Evolutionary conservation across 441 rosid species (phyloP).

Genomic region (Adansonia rubrostipa): DNA sequence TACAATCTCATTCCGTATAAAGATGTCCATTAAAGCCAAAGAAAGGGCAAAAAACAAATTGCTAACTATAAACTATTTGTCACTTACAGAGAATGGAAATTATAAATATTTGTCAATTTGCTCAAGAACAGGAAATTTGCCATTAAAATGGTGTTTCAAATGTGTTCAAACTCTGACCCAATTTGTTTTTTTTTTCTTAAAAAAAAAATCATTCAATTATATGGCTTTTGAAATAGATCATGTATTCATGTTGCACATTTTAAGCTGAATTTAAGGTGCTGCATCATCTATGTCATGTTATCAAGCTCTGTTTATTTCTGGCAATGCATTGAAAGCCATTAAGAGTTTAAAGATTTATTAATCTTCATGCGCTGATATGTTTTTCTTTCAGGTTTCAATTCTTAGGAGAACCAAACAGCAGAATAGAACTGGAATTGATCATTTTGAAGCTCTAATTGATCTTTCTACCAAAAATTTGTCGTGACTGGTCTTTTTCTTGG

Average conservation of each 20-base stretch:
- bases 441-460: slow-evolving; percentile 84
- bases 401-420: slow-evolving; percentile 57
- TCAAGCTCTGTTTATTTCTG: neutral
- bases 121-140: neutral
- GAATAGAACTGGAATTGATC: slow-evolving; percentile 46
- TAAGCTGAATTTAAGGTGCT: neutral
- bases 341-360: neutral
- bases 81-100: no score
- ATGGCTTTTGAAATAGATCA: neutral
- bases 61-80: no score
- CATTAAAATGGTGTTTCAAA: neutral
- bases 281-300: neutral
- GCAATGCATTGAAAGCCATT: neutral
- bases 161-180: neutral
- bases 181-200: neutral
- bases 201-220: neutral
- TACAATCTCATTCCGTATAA: slow-evolving; percentile 29
- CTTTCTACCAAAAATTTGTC: slow-evolving; percentile 61
- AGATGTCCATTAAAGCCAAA: neutral
- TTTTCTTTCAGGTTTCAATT: slow-evolving; percentile 63
- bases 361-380: neutral
- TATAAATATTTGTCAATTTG: neutral
- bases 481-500: slow-evolving; percentile 53
- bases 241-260: neutral
- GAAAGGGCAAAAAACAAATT: neutral